Evolutionary conservation across 768 basidiomycete species (phyloP), one percentile per base, ranked within the genome.

Genomic region (Phaeolepiota aurea): DNA sequence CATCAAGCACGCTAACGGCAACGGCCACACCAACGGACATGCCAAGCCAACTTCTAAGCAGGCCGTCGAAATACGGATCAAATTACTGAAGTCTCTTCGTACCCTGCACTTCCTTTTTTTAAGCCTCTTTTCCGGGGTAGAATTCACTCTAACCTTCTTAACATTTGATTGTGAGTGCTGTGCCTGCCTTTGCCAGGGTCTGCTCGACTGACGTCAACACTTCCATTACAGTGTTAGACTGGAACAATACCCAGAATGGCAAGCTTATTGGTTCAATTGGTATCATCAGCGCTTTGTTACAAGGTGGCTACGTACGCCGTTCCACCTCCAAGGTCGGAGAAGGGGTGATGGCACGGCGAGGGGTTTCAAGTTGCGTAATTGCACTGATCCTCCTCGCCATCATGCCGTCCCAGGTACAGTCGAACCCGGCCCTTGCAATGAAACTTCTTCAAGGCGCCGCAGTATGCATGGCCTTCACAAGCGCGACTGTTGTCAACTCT

Each of bases 91-190:
- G 48, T 56, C 66, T 5, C 66, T 93, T 32, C 79, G 82, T 28
- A 61, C 64, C 32, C 57, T 87, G 12, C 93, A 98, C 57, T 84
- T 91, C 56, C 59, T 81, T 34, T 99, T 97, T 68, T 65, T 98
- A 44, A 76, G 82, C 39, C 57, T 94, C 37, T 98, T 99, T 61
- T 93, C 93, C 1, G 94, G 93, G 10, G 77, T 96, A 37, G 94
- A 99, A 57, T 97, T 97, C 61, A 99, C 94, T 0, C 69, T 99
- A 15, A 94, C 91, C 0, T 98, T 98, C 71, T 67, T 97, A 35
- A 96, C 87, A 2, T 92, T 89, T 52, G 87, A 90, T 56, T 61
- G 89, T 85, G 63, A 58, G 82, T 71, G 13, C n/a, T 38, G 7
- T 46, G 42, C 46, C 9, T 2, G 12, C 20, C 44, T 4, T 40